Base-by-base conservation (phyloP, 1,284 basidiomycete genomes). In the Butyriboletus pseudospeciosus region DNA sequence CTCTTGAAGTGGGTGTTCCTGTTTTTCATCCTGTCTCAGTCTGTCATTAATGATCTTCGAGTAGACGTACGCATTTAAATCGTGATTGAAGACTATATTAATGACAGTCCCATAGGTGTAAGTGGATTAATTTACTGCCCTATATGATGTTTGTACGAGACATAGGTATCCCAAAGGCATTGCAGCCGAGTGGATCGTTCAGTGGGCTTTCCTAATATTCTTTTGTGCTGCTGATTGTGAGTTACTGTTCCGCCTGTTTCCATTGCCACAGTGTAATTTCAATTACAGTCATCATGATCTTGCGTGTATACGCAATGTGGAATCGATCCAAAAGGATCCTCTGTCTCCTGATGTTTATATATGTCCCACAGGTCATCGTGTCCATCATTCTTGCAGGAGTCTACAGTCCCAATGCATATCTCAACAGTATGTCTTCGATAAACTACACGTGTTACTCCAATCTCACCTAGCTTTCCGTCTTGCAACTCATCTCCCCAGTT, bases 71-170 rank as follows among this genome's bases (percentile, higher is more conserved):
- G 58, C 49, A 7, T 16, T 10, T 10, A 0, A 20, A 20, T 14
- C 7, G 8, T 3, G 9, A 8, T 26, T 9, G 34, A 30, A 1
- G 9, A 10, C 13, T 25, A 7, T 6, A 32, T 42, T 8, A 5
- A 25, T 55, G 12, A 62, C 3, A 4, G 0, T 44, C 16, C 7
- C 16, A 25, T 16, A 61, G 59, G 25, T 61, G 61, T 63, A 49
- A 55, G 61, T 12, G 37, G 6, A 12, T 20, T 1, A 7, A 13
- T 26, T 36, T 9, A 7, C 5, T 34, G 0, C 6, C 1, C n/a
- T 28, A 5, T 2, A 28, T 8, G n/a, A 10, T n/a, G 5, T 7
- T 12, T 20, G 6, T 12, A 28, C 23, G 4, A 20, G 26, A 30
- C 5, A 10, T 7, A 1, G 7, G 5, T 30, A 4, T 4, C 6